Evolutionary conservation across 331 rosid species (phyloP), one percentile per base, ranked within the genome.

Genomic region (Ulmus americana): DNA sequence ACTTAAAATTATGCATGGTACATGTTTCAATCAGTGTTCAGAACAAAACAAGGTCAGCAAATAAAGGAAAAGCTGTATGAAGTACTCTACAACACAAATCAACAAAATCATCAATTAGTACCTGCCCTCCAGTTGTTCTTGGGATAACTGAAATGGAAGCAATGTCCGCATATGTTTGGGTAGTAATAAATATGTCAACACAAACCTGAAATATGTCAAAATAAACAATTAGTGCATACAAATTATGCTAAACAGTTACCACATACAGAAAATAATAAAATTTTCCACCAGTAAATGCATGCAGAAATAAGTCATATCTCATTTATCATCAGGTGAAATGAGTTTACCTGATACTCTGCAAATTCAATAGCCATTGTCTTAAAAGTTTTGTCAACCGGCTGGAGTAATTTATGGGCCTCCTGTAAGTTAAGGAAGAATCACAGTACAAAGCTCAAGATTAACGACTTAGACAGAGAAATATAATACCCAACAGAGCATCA

Each of bases 111-210:
- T 54, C 57, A 59, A 49, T 39, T 49, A n/a, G 63, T 83, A 94
- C 98, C 98, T 94, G 98, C 72, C 98, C 97, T 22, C 98, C 98
- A 28, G 98, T 89, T 61, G 98, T 94, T 75, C 91, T 80, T 39
- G 97, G 90, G 70, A 94, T 85, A 63, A 78, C 91, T 59, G 97
- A 87, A 63, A 90, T 82, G 43, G 98, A 94, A 65, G 98, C 95
- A 67, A 89, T 82, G 80, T 94, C 98, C 53, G 82, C 77, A 40
- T 90, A 94, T 44, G 81, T 77, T 81, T 94, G 98, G 80, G 97
- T 68, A 44, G 98, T 90, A 75, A 94, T 77, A 68, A 94, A 94
- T 65, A 94, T 64, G 55, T 94, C 95, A 15, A 94, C 98, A 62
- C 95, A 87, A 60, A 94, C 97, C 98, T 94, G 82, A 61, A 83